Percentiles rank a stretch among this genome's conserved stretches.
Conservation (phyloP, 148 eudicot species). For the Limonium bicolor region DNA sequence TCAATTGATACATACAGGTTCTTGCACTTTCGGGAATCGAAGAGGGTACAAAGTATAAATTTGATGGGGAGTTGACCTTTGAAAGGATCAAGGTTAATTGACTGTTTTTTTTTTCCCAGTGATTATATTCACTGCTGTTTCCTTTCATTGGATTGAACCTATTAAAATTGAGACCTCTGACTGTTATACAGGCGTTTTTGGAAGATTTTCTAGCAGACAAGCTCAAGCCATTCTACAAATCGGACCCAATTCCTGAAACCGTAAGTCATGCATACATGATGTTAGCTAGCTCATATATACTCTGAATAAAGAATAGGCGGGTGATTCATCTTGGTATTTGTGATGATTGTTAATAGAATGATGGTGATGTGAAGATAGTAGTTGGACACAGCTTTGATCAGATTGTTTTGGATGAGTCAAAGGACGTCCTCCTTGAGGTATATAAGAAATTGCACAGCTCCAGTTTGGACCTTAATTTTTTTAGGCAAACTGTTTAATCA, state of each 20-base stretch:
- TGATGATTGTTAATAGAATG: conserved; percentile 40
- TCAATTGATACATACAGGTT: conserved; percentile 32
- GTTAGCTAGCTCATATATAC: neutral
- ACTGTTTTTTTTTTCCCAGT: neutral
- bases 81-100: conserved; percentile 51
- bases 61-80: conserved; percentile 44
- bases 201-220: conserved; percentile 61
- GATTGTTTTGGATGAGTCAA: conserved; percentile 85
- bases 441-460: too few species aligned
- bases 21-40: conserved; percentile 64
- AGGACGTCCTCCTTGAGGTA: conserved; percentile 97
- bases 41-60: conserved; percentile 44
- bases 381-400: conserved; percentile 89
- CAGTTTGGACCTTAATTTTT: too few species aligned
- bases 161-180: neutral
- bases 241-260: conserved; percentile 79
- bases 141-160: neutral
- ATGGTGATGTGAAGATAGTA: conserved; percentile 78
- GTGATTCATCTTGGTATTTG: neutral
- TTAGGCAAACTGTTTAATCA: neutral
- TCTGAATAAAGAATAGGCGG: neutral
- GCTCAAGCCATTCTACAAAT: conserved; percentile 78
- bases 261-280: conserved; percentile 27
- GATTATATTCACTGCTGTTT: neutral
- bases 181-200: conserved; percentile 40